Conservation (phyloP, 2,329 filamentous ascomycete species). For the Lomentospora prolificans region DNA sequence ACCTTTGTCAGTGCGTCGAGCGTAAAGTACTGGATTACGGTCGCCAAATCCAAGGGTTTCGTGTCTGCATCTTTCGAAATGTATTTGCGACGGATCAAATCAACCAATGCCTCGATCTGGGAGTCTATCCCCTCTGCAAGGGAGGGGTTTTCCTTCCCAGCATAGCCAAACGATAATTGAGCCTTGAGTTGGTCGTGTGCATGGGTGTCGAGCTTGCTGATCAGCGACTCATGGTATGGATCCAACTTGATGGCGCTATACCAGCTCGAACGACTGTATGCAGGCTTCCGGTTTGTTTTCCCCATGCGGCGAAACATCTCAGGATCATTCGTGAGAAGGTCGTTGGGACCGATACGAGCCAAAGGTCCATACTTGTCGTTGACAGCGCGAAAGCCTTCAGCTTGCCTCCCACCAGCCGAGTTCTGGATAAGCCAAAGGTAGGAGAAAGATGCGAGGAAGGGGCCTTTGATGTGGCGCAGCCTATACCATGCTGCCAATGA, state of each 20-base stretch:
- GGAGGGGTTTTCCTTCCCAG: constrained; percentile 4
- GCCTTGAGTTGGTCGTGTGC: constrained; percentile 30
- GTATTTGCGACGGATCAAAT: constrained; percentile 14
- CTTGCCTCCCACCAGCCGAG: not conserved
- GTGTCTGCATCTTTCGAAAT: constrained; percentile 12
- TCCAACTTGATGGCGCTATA: constrained; percentile 41
- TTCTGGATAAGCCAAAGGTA: not conserved
- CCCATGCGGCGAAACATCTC: constrained; percentile 26
- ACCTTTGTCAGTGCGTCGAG: constrained; percentile 39
- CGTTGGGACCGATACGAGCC: constrained; percentile 31
- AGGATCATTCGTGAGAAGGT: constrained; percentile 29
- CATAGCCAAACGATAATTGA: constrained; percentile 36
- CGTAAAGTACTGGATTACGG: constrained; percentile 34
- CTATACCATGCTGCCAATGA: not conserved
- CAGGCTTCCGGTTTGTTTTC: constrained; percentile 19
- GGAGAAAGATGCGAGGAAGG: not conserved
- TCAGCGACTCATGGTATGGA: constrained; percentile 41
- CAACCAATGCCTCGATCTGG: constrained; percentile 7
- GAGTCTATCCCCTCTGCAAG: constrained; percentile 1
- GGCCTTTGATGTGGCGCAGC: not conserved
- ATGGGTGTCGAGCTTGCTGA: constrained; percentile 37
- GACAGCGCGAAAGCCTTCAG: not conserved
- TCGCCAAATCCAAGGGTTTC: constrained; percentile 27
- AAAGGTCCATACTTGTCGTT: constrained; percentile 22
- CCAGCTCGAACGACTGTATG: constrained; percentile 28